These are phyloP conservation scores for Stachybotrys echinatus DNA, from an alignment of 2,329 filamentous ascomycete species.

Conservation along the genomic window DNA sequence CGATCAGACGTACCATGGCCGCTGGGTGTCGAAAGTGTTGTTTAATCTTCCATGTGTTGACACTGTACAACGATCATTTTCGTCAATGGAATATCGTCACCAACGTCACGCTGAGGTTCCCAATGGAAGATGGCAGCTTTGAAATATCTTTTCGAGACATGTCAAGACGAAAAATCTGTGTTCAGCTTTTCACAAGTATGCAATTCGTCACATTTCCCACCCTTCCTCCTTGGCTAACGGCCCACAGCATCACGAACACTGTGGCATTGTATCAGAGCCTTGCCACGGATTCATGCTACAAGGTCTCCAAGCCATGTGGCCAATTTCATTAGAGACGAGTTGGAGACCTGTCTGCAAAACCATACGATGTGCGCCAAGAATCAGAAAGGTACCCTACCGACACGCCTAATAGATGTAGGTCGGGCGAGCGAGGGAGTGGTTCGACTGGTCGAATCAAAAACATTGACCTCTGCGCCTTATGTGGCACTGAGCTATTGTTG, in stretches of 20 bases:
- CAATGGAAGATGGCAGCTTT: not conserved
- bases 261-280: not conserved
- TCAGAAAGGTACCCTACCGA: not conserved
- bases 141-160: not conserved
- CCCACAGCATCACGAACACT: not conserved
- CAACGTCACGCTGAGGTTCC: not conserved
- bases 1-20: not conserved
- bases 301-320: not conserved
- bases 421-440: not conserved
- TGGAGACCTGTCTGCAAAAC: not conserved
- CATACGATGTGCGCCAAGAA: not conserved
- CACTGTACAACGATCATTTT: not conserved
- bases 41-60: not conserved
- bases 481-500: not conserved
- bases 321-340: not conserved
- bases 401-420: not conserved
- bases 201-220: not conserved
- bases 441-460: not conserved
- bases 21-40: not conserved
- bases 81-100: not conserved
- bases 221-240: not conserved
- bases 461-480: not conserved
- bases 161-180: not conserved
- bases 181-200: not conserved
- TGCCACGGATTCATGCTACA: not conserved